Evolutionary conservation across 208 protist genomes (phyloP).

Genomic region (Acanthamoeba culbertsoni): DNA sequence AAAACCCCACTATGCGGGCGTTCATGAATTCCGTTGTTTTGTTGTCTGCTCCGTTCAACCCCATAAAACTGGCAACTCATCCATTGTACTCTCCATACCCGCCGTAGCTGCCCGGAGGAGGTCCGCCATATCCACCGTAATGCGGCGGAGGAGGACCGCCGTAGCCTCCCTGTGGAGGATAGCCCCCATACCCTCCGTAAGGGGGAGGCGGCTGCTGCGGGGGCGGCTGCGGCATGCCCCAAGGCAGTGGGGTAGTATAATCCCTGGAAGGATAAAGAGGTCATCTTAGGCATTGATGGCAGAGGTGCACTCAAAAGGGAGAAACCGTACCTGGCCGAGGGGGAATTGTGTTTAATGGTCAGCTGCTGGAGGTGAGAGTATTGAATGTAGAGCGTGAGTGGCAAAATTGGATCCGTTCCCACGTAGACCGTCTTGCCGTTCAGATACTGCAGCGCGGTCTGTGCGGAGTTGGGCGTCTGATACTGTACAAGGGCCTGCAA

Average conservation of each 20-base stretch:
- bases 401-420: neutral
- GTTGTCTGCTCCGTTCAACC: too few species aligned
- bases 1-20: too few species aligned
- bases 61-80: neutral
- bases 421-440: neutral
- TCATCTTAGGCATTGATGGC: neutral
- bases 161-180: neutral
- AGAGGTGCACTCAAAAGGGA: neutral
- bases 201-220: too few species aligned
- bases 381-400: neutral
- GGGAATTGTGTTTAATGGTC: neutral
- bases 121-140: neutral
- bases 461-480: neutral
- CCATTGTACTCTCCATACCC: neutral
- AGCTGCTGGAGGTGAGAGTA: slow-evolving; percentile 23
- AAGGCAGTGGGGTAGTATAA: neutral
- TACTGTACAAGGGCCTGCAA: neutral
- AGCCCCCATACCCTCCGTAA: neutral
- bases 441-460: neutral
- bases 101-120: neutral
- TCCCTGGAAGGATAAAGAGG: neutral
- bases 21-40: too few species aligned
- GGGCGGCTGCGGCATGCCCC: neutral
- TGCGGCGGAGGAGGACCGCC: neutral
- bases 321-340: neutral